These are phyloP conservation scores for Podosphaera fusca DNA, from an alignment of 2,329 filamentous ascomycete species.

Conservation along the genomic window DNA sequence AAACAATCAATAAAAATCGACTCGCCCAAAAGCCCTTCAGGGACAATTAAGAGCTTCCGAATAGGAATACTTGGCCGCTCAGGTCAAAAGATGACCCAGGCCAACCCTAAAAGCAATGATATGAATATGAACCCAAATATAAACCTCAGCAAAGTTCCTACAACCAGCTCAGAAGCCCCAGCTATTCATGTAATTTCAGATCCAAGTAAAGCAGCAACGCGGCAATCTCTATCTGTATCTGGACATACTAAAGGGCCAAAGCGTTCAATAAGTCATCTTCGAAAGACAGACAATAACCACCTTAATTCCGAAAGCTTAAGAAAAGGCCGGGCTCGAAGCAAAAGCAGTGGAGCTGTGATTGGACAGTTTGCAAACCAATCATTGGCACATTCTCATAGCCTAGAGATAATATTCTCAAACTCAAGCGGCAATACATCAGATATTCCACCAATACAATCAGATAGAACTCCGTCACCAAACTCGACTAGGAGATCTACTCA, in stretches of 20 bases:
- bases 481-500: not conserved
- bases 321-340: not conserved
- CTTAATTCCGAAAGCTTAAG: not conserved
- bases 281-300: slow-evolving; percentile 16
- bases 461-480: not conserved
- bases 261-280: slow-evolving; percentile 17
- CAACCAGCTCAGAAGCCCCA: slow-evolving; percentile 23
- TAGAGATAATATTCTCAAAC: not conserved
- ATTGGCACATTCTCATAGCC: not conserved
- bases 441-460: not conserved
- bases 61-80: slow-evolving; percentile 56
- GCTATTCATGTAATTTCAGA: slow-evolving; percentile 59
- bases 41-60: slow-evolving; percentile 44
- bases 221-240: slow-evolving; percentile 6
- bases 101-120: slow-evolving; percentile 9
- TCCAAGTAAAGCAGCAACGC: slow-evolving; percentile 21
- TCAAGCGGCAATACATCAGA: not conserved
- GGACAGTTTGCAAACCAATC: not conserved
- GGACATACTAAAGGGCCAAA: slow-evolving; percentile 18
- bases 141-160: slow-evolving; percentile 5
- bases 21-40: slow-evolving; percentile 45
- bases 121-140: not conserved
- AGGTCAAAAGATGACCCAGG: slow-evolving; percentile 20
- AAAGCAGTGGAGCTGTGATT: not conserved
- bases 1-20: slow-evolving; percentile 19